These are phyloP conservation scores for Theobroma cacao DNA, from an alignment of 345 rosid species.

Conservation along the genomic window DNA sequence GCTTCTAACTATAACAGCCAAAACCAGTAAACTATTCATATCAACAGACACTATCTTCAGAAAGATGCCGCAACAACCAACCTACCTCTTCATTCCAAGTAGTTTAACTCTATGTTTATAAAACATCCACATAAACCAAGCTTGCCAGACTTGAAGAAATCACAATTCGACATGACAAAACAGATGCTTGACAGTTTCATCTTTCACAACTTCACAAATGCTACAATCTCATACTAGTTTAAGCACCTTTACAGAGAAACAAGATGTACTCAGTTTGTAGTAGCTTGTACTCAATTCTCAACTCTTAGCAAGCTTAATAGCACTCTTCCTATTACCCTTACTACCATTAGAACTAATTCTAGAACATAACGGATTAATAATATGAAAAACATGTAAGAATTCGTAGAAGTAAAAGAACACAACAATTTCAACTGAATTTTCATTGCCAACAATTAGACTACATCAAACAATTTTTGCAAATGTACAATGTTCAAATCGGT, in stretches of 20 bases:
- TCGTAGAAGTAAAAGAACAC: neutral
- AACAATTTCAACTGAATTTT: neutral
- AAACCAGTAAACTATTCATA: too few species aligned
- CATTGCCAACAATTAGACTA: constrained; percentile 4
- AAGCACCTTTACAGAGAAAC: neutral
- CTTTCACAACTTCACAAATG: neutral
- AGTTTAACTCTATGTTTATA: neutral
- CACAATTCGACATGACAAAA: neutral
- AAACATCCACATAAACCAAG: neutral
- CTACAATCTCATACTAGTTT: neutral
- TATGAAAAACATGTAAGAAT: neutral
- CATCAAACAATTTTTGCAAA: neutral
- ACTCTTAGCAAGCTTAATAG: neutral
- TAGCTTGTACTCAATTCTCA: neutral
- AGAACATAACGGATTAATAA: neutral
- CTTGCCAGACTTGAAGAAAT: neutral
- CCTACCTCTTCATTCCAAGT: neutral
- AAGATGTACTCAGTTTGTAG: neutral
- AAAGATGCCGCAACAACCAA: neutral
- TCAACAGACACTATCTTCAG: neutral
- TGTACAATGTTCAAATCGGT: neutral
- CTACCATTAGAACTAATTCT: neutral
- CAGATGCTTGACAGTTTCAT: neutral
- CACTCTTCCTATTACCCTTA: neutral
- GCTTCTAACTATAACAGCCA: neutral